Evolutionary conservation across 345 rosid species (phyloP), one percentile per base, ranked within the genome.

Genomic region (Salix caprea): DNA sequence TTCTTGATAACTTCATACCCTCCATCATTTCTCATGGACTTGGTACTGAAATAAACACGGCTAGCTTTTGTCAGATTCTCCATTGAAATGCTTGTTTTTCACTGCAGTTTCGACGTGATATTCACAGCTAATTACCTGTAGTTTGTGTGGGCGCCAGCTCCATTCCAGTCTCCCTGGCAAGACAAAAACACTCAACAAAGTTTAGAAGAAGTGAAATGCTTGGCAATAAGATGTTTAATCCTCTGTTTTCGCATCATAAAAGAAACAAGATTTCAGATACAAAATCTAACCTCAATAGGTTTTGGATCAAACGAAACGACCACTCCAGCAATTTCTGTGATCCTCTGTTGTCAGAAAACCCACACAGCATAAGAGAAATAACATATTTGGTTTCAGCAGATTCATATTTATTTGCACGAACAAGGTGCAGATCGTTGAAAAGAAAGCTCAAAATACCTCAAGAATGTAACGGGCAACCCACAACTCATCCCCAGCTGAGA

Each of bases 101-200:
- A 42, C 46, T 42, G 46, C 14, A 42, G 46, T 42, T 11, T 0
- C 46, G 0, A 42, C 3, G 46, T 40, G 12, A 40, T 10, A 40
- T 40, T 40, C 46, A 40, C 46, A 42, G 13, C 46, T 12, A 42
- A 2, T 7, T 39, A 74, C 82, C 82, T 79, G 71, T 74, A 79
- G 50, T 79, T 79, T 1, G 78, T 69, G 74, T 79, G 82, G 21
- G 82, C 78, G 44, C 82, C 77, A 60, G 82, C 82, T 2, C 82
- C 82, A 48, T 79, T 79, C 82, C 82, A 74, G 39, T 79, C 77
- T 28, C 82, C 82, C 82, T 79, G 73, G 15, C 14, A 58, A 16
- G 15, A 48, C 5, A 36, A 36, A 52, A 1, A 40, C 8, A 48
- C 13, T 44, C 70, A 1, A 70, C 19, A 23, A 26, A 28, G 36